These are phyloP conservation scores for Jatropha multifida DNA, from an alignment of 441 rosid genomes.

Conservation along the genomic window DNA sequence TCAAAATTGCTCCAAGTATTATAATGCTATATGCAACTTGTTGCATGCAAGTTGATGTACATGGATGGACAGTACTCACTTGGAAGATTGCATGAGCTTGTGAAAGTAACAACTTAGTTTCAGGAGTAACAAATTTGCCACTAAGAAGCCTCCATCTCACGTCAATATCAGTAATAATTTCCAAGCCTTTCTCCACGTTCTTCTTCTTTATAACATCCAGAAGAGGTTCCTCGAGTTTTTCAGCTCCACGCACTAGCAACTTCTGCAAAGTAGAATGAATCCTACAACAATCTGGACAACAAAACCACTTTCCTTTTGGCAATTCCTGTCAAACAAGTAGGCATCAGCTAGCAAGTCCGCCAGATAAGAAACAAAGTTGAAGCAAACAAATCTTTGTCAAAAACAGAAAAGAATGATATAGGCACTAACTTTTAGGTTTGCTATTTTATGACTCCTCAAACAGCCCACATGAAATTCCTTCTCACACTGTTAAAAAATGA, in stretches of 20 bases:
- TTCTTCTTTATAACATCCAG: slow-evolving; percentile 46
- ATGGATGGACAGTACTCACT: slow-evolving; percentile 37
- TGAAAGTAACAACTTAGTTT: slow-evolving; percentile 53
- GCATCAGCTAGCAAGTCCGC: slow-evolving; percentile 3
- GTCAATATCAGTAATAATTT: slow-evolving; percentile 32
- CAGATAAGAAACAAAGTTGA: neutral
- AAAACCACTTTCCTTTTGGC: slow-evolving; percentile 77
- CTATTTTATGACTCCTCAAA: slow-evolving; percentile 64
- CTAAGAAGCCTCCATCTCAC: slow-evolving; percentile 72
- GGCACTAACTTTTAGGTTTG: slow-evolving; percentile 54
- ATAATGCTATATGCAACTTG: neutral
- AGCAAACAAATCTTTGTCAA: neutral
- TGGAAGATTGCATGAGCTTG: slow-evolving; percentile 70
- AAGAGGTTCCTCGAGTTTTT: slow-evolving; percentile 52
- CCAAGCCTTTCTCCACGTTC: slow-evolving; percentile 44
- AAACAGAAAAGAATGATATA: neutral
- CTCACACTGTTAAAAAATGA: slow-evolving; percentile 52
- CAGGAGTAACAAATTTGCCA: slow-evolving; percentile 51
- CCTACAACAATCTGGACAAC: slow-evolving; percentile 55
- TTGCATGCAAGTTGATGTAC: neutral
- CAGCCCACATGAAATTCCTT: slow-evolving; percentile 82
- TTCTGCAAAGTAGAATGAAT: slow-evolving; percentile 58
- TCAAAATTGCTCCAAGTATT: neutral
- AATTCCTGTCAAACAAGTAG: slow-evolving; percentile 52
- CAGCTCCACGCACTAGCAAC: slow-evolving; percentile 49